Percentiles rank a stretch among this genome's conserved stretches.
phyloP scores from a whole-genome alignment of 2,329 filamentous ascomycete genomes.

The Trichoderma sp. region DNA sequence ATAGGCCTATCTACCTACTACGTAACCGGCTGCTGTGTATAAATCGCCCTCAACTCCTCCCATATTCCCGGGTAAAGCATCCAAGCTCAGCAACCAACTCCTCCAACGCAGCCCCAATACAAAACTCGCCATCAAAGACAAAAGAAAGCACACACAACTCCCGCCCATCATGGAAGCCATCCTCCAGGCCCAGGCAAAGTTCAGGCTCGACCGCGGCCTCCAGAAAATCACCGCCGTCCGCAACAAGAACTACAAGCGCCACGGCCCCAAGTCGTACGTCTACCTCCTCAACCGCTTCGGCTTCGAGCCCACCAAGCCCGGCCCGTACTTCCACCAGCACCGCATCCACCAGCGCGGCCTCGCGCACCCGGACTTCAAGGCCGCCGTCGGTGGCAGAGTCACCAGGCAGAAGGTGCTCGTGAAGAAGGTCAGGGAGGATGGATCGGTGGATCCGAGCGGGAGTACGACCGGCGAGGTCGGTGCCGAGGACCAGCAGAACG shows the following conservation, averaged over 20 bases:
- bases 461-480: conserved; percentile 9
- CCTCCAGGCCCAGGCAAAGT: conserved; percentile 18
- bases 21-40: background rate
- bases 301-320: conserved; percentile 23
- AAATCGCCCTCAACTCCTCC: background rate
- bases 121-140: background rate
- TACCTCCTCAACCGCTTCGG: conserved; percentile 23
- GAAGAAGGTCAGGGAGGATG: background rate
- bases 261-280: conserved; percentile 24
- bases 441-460: background rate
- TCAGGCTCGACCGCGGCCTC: conserved; percentile 19
- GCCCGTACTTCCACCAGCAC: conserved; percentile 10
- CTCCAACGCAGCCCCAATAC: too few species aligned
- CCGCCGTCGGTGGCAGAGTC: background rate
- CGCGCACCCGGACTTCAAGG: conserved; percentile 10
- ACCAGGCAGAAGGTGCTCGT: background rate
- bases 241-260: conserved; percentile 24
- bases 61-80: background rate
- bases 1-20: background rate
- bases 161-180: conserved; percentile 1
- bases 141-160: background rate
- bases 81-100: too few species aligned
- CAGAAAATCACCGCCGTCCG: conserved; percentile 13
- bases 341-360: conserved; percentile 14
- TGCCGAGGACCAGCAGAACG: conserved; percentile 28